Conservation (phyloP, 441 rosid genomes). For the Biscutella auriculata region DNA sequence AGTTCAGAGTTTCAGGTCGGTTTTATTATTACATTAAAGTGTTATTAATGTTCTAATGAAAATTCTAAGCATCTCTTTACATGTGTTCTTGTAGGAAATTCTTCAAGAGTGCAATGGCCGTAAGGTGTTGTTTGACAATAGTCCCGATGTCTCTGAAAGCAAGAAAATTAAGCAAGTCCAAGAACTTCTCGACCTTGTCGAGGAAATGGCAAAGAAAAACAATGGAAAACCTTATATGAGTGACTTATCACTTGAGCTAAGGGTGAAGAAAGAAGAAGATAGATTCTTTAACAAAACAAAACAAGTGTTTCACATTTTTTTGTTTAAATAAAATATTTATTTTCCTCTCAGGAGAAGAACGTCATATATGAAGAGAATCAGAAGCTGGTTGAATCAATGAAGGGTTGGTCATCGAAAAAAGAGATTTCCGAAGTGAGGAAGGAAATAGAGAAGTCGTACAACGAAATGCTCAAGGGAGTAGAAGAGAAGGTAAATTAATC, state of each 20-base stretch:
- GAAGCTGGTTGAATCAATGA: slow-evolving; percentile 11
- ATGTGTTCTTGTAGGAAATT: slow-evolving; percentile 3
- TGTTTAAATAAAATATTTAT: too few species aligned
- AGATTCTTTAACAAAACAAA: neutral
- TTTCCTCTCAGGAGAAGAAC: slow-evolving; percentile 2
- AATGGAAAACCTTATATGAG: slow-evolving; percentile 13
- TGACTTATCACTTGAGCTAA: slow-evolving; percentile 18
- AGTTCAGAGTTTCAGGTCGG: slow-evolving; percentile 18
- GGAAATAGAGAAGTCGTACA: slow-evolving; percentile 1
- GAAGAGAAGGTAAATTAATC: slow-evolving; percentile 6
- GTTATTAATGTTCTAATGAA: too few species aligned
- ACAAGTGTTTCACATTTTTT: neutral
- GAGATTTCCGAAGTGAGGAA: slow-evolving; percentile 5
- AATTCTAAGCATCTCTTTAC: too few species aligned
- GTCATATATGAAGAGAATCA: neutral
- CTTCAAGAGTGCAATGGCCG: slow-evolving; percentile 16
- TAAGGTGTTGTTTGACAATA: slow-evolving; percentile 20
- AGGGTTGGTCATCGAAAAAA: neutral
- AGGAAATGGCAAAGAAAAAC: slow-evolving; percentile 14
- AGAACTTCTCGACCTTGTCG: slow-evolving; percentile 16
- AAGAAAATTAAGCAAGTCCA: slow-evolving; percentile 13
- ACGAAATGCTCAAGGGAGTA: slow-evolving; percentile 10
- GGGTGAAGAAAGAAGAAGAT: neutral
- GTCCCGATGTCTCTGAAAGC: neutral
- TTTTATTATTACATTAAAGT: too few species aligned